Evolutionary conservation across 1,284 basidiomycete species (phyloP).

Genomic region (Ustilago shanxiensis): DNA sequence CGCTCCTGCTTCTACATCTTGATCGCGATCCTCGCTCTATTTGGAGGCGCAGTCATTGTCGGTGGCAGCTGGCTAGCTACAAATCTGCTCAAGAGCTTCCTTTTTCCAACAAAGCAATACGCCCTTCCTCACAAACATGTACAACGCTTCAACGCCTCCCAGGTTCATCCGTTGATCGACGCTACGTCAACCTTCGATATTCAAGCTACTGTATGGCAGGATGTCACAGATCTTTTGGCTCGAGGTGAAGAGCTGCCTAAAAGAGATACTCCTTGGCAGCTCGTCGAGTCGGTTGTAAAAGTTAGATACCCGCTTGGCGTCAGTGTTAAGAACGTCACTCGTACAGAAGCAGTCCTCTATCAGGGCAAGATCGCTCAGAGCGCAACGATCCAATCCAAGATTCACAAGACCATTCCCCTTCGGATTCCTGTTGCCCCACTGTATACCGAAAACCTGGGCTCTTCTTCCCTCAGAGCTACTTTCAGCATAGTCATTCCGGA

Average conservation of each 20-base stretch:
- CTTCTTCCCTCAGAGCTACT: slow-evolving; percentile 19
- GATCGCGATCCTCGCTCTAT: slow-evolving; percentile 3
- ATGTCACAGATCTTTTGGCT: slow-evolving; percentile 26
- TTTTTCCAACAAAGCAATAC: slow-evolving; percentile 9
- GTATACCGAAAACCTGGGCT: slow-evolving; percentile 12
- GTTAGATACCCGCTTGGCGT: background rate
- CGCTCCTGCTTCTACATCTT: slow-evolving; percentile 4
- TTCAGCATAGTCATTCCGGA: slow-evolving; percentile 26
- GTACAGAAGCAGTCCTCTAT: slow-evolving; percentile 13
- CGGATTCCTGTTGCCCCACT: slow-evolving; percentile 19
- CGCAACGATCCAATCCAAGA: slow-evolving; percentile 5
- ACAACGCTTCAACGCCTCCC: slow-evolving; percentile 10
- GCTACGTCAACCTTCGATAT: slow-evolving; percentile 17
- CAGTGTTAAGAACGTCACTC: slow-evolving; percentile 1
- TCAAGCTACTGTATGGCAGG: slow-evolving; percentile 18
- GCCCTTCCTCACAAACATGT: slow-evolving; percentile 10
- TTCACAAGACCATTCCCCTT: slow-evolving; percentile 9
- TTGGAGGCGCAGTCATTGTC: slow-evolving; percentile 10
- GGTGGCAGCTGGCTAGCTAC: slow-evolving; percentile 2
- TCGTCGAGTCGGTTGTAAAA: background rate
- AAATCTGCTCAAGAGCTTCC: background rate
- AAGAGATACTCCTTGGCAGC: slow-evolving; percentile 8
- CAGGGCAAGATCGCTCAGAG: background rate
- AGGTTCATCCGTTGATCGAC: slow-evolving; percentile 21
- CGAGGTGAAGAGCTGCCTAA: slow-evolving; percentile 13